Evolutionary conservation across 768 basidiomycete species (phyloP), one percentile per base, ranked within the genome.

Genomic region (Suillus subaureus): DNA sequence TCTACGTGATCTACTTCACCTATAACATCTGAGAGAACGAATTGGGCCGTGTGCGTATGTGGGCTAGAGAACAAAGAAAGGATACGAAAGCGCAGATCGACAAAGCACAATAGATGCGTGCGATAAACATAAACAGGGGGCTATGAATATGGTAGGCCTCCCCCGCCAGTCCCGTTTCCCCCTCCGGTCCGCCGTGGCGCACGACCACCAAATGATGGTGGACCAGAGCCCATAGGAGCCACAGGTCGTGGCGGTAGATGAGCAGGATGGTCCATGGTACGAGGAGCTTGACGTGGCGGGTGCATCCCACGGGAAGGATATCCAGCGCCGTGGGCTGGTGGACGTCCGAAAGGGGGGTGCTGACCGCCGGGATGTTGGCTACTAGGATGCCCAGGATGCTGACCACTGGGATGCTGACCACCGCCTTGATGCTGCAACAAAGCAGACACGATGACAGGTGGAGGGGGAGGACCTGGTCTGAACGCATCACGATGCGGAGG

Each of bases 401-500:
- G 54, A 7, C 21, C 33, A 7, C 54, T 13, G 3, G 39, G 15
- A 13, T 40, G 39, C 39, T 40, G 39, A 40, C 47, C 52, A n/a
- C 52, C 33, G 0, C 42, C 43, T 65, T 63, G 65, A 26, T 68
- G 68, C 26, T 77, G 78, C 72, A 79, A 74, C 49, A 79, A 63
- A 12, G 77, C 73, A 0, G 77, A 64, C 33, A 76, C 42, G 23
- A 77, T 69, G 28, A 78, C 70, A 5, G 71, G 71, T 12, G 73
- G 69, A 0, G 73, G 71, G 12, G 71, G 71, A 23, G 71, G 71
- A 23, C 70, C 79, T 64, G 58, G 73, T 54, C 75, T 78, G 73
- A 75, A 79, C 60, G 69, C 69, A 65, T 70, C 79, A 63, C 70
- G 76, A 18, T 77, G 79, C 39, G 81, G 82, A 21, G 77, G 75